Base-by-base conservation (phyloP, 805 yeast genomes). In the Kodamaea neixiangensis region DNA sequence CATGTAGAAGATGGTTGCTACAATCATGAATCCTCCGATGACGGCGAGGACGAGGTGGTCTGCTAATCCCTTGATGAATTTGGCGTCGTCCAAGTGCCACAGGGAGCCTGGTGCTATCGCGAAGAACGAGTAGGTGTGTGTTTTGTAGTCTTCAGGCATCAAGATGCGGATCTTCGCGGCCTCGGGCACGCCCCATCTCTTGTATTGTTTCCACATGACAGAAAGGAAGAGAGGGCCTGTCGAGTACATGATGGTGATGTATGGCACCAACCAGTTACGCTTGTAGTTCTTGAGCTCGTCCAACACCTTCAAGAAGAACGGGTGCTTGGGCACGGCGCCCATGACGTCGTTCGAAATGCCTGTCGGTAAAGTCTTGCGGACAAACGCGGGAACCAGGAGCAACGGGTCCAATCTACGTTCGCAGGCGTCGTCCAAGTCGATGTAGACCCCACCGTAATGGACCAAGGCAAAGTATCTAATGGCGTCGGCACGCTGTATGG, bases 261-360 rank as follows among this genome's bases (percentile, higher is more conserved):
- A 92, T 11, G 97, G 96, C 14, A 89, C 83, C 34, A 87, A 69
- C 87, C 96, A 90, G 67, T 88, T 86, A 43, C 71, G 65, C 58
- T 79, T 76, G 62, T 89, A 83, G 47, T 69, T 75, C 54, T 82
- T 68, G 53, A 92, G 74, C 44, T 79, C 79, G 54, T 85, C 86
- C 53, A 89, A 78, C 14, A 79, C 87, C 62, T 84, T 85, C 44
- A 78, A 66, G 72, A 89, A 89, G 69, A 91, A 89, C 2, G 97
- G 96, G 67, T 92, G 97, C 45, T 77, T 74, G 31, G 96, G 96
- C 10, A 87, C 85, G 2, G 93, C 74, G 9, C 96, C 97, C 96
- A 92, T 87, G 13, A 91, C 91, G 65, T 91, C 97, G 66, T 92
- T 92, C 3, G 96, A 88, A 38, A 92, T 82, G 47, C 97, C 97